A percentile compares a stretch with the other conserved stretches of the same genome.
Conservation (phyloP, 2,329 filamentous ascomycete genomes). For the Alternaria brassicae region DNA sequence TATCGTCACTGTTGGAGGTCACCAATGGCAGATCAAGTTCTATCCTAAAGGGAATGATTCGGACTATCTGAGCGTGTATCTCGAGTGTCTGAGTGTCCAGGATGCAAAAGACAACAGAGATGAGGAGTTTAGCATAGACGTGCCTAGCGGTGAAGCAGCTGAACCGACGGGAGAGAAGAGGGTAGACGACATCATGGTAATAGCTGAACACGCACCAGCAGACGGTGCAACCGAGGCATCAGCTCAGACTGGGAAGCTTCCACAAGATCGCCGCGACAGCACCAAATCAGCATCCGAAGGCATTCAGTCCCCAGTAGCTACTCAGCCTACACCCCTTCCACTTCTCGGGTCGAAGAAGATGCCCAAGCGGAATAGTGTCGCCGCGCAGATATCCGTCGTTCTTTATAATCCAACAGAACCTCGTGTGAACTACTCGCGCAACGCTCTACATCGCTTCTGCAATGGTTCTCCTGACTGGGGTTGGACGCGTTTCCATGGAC, state of each 20-base stretch:
- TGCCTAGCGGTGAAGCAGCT: neutral
- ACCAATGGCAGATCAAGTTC: conserved; percentile 71
- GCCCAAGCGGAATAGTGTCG: conserved; percentile 54
- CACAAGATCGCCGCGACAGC: conserved; percentile 5
- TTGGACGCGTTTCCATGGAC: conserved; percentile 68
- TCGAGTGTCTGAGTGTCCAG: conserved; percentile 64
- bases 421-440: conserved; percentile 63
- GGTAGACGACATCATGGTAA: neutral
- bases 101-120: conserved; percentile 20
- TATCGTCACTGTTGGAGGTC: conserved; percentile 62
- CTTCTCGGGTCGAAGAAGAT: conserved; percentile 42
- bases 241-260: neutral
- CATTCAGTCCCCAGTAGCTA: conserved; percentile 15
- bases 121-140: conserved; percentile 5
- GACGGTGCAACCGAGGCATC: neutral
- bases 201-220: neutral
- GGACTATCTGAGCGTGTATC: conserved; percentile 65
- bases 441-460: conserved; percentile 66
- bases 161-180: neutral
- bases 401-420: conserved; percentile 70
- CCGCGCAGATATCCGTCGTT: conserved; percentile 68
- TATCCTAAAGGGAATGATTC: conserved; percentile 68
- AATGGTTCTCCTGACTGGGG: conserved; percentile 67
- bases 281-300: conserved; percentile 4
- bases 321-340: conserved; percentile 48